A percentile compares a stretch with the other conserved stretches of the same genome.
phyloP scores from a whole-genome alignment of 1,139 yeast species.

The Yamadazyma dendronema region DNA sequence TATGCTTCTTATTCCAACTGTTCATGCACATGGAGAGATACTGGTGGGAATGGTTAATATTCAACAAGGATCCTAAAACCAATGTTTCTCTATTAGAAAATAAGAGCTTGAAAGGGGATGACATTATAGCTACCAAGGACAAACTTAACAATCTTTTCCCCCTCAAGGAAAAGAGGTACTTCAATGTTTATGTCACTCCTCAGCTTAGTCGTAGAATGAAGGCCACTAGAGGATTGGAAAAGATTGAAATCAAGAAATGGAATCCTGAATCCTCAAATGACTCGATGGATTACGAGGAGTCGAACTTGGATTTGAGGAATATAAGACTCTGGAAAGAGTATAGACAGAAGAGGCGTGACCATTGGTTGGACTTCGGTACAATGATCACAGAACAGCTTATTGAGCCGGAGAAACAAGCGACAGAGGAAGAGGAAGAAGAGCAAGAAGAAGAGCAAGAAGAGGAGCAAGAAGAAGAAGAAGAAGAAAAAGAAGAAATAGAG shows the following conservation, averaged over 20 bases:
- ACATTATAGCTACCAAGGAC: constrained; percentile 20
- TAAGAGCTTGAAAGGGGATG: constrained; percentile 20
- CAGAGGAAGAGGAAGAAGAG: constrained; percentile 5
- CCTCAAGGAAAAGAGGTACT: constrained; percentile 34
- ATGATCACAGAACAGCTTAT: constrained; percentile 18
- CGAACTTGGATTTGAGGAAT: constrained; percentile 9
- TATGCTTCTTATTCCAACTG: constrained; percentile 28
- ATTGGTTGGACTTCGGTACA: constrained; percentile 22
- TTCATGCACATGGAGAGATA: constrained; percentile 27
- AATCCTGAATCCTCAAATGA: constrained; percentile 4
- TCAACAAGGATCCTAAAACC: constrained; percentile 34
- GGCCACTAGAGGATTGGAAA: constrained; percentile 29
- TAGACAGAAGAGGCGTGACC: constrained; percentile 8
- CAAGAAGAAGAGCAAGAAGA: neutral
- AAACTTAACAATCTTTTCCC: constrained; percentile 24
- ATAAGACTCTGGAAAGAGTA: constrained; percentile 11
- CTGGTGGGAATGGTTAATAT: constrained; percentile 47
- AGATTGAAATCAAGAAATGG: constrained; percentile 9
- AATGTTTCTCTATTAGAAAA: constrained; percentile 30
- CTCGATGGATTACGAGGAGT: constrained; percentile 9
- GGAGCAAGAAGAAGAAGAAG: neutral
- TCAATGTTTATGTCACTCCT: constrained; percentile 45
- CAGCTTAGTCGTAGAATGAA: constrained; percentile 44
- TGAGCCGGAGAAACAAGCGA: constrained; percentile 3
- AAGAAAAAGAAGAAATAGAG: neutral